Base-by-base conservation (phyloP, 2,329 filamentous ascomycete genomes). In the Venturia effusa region DNA sequence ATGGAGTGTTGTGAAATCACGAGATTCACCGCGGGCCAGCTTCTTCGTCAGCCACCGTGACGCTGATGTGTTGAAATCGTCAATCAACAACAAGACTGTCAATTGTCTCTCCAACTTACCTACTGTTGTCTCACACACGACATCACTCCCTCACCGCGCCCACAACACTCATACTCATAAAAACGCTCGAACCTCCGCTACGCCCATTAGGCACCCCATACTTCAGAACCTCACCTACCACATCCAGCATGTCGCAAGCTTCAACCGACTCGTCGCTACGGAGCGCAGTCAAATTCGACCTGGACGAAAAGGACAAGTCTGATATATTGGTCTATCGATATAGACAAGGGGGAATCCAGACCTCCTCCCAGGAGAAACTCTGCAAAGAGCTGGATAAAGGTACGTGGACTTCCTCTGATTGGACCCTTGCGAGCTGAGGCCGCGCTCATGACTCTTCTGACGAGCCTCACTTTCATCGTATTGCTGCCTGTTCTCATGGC, bases 301-400 rank as follows among this genome's bases (percentile, higher is more conserved):
- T 81, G 7, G 75, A 80, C 66, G 75, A 77, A 61, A 70, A 75
- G 55, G 74, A 79, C 70, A 72, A 71, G 57, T 74, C 74, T 51
- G 74, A 74, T 22, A 79, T 80, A 55, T 70, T 81, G 30, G 74
- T 80, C 48, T 80, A 80, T 69, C 73, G 73, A 64, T 79, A 78
- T 64, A 74, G 77, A 32, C 76, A 75, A 10, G 75, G 74, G 24
- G n/a, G n/a, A n/a, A 70, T 80, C 32, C 72, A 77, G 66, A 72
- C 76, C 5, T 74, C 73, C 61, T 76, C 77, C 51, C 78, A 80
- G 64, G 75, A 75, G 66, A 76, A 78, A 22, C 73, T 81, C 15
- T 78, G 76, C 67, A 71, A 71, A 55, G 67, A 69, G 39, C 68
- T 77, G 19, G 74, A 76, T 66, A 66, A 70, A 65, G 73, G 75